phyloP scores from a whole-genome alignment of 352 stramenopile genomes.

The Phytopythium chamaehyphon region DNA sequence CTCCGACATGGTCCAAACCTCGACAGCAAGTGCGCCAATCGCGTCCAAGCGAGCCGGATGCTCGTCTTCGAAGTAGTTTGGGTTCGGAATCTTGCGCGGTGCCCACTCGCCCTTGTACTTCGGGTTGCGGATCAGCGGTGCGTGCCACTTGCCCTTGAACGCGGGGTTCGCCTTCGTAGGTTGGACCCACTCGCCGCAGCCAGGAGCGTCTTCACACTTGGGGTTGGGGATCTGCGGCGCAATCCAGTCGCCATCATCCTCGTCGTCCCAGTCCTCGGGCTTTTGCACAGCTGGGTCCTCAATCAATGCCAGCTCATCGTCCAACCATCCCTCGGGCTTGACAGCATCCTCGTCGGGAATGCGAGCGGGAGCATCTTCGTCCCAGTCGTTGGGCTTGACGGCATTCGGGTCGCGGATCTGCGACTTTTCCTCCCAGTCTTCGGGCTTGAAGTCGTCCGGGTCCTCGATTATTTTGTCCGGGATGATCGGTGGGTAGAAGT shows the following conservation, averaged over 20 bases:
- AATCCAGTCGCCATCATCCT: conserved; percentile 90
- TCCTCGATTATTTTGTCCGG: conserved; percentile 92
- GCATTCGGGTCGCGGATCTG: conserved; percentile 87
- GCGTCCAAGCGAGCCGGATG: conserved; percentile 79
- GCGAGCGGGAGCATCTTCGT: conserved; percentile 84
- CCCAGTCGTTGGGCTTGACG: conserved; percentile 91
- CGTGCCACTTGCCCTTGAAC: conserved; percentile 92
- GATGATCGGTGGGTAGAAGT: conserved; percentile 83
- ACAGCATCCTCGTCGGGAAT: conserved; percentile 83
- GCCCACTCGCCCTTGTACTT: conserved; percentile 90
- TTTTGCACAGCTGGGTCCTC: conserved; percentile 74
- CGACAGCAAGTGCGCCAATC: conserved; percentile 87
- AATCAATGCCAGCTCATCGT: conserved; percentile 78
- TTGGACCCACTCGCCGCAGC: conserved; percentile 90
- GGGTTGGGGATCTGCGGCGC: conserved; percentile 88
- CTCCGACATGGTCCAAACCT: conserved; percentile 90
- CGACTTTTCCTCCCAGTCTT: conserved; percentile 90
- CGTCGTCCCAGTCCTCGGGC: conserved; percentile 94
- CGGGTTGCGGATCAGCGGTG: conserved; percentile 90
- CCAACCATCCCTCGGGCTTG: conserved; percentile 91
- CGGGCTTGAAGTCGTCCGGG: conserved; percentile 86
- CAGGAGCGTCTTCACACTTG: conserved; percentile 73
- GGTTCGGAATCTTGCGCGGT: conserved; percentile 89
- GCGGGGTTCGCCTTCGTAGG: conserved; percentile 87
- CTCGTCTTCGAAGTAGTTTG: conserved; percentile 83